Evolutionary conservation across 257 asterid species (phyloP), one percentile per base, ranked within the genome.

Genomic region (Schizonepeta tenuifolia): DNA sequence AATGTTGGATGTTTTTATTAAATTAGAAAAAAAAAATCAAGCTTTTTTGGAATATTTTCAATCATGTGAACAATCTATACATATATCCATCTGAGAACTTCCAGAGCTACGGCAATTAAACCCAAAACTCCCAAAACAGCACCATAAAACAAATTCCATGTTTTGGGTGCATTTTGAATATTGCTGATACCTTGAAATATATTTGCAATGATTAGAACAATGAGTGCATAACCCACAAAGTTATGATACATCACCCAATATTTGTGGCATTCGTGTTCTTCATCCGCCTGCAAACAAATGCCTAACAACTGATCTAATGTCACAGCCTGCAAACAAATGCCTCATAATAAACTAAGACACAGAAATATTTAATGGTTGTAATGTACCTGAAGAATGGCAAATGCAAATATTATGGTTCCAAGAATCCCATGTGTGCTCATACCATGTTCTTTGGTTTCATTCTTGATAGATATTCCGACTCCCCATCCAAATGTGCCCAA

Each of bases 401-500:
- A 49, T 17, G 77, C 76, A 18, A 82, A 73, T 60, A 85, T 76
- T 24, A 72, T 13, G 46, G 89, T 85, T 0, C 89, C 89, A 40
- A 85, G 67, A 67, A 82, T 67, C 21, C 89, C 89, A 71, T 85
- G 89, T 8, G 75, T 74, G 67, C 71, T 78, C 78, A 80, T 60
- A 0, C n/a, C 50, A 24, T 64, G 70, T 18, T 73, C 41, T 56
- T 67, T 75, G 17, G 75, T 63, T 51, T 71, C 67, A 68, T 68
- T 74, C 40, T 61, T 78, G 21, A 85, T 26, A 10, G 75, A 65
- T 8, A 85, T 18, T 1, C 86, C 89, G 20, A 82, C 73, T 2
- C 86, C 87, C 89, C 89, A 85, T 46, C 89, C 89, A 6, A 83
- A 22, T 41, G 87, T 70, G 74, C 89, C 87, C 50, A 85, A 33